Conservation (phyloP, 768 basidiomycete genomes). For the Lentinula sp. region DNA sequence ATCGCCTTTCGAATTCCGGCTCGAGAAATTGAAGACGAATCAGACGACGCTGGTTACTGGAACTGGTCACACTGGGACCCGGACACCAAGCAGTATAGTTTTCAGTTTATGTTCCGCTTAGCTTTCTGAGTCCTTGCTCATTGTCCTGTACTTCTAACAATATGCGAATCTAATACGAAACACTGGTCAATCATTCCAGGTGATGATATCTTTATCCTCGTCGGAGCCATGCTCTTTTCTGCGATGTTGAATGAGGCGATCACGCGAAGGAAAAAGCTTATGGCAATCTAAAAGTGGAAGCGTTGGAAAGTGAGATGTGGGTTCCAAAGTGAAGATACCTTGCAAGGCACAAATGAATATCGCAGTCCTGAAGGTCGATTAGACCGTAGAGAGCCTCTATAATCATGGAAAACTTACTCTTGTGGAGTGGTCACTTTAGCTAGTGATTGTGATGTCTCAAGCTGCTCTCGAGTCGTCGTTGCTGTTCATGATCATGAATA, state of each 20-base stretch:
- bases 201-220: conserved; percentile 52
- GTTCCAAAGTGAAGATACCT: conserved; percentile 26
- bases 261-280: conserved; percentile 65
- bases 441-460: conserved; percentile 35
- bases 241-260: conserved; percentile 63
- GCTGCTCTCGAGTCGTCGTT: conserved; percentile 47
- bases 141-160: background rate
- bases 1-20: conserved; percentile 99
- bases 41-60: conserved; percentile 86
- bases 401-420: conserved; percentile 39
- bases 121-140: conserved; percentile 21
- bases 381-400: background rate
- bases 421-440: conserved; percentile 60
- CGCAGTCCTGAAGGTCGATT: conserved; percentile 45
- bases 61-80: conserved; percentile 99
- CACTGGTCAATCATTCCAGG: conserved; percentile 57
- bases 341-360: conserved; percentile 74
- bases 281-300: conserved; percentile 43
- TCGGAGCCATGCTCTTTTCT: conserved; percentile 62
- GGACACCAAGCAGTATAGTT: conserved; percentile 97
- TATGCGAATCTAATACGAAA: background rate
- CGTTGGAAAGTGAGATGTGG: background rate
- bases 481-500: conserved; percentile 23
- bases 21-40: conserved; percentile 92
- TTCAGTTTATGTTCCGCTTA: conserved; percentile 93